These are phyloP conservation scores for Acorus gramineus DNA, from an alignment of 106 monocot species.

Conservation along the genomic window DNA sequence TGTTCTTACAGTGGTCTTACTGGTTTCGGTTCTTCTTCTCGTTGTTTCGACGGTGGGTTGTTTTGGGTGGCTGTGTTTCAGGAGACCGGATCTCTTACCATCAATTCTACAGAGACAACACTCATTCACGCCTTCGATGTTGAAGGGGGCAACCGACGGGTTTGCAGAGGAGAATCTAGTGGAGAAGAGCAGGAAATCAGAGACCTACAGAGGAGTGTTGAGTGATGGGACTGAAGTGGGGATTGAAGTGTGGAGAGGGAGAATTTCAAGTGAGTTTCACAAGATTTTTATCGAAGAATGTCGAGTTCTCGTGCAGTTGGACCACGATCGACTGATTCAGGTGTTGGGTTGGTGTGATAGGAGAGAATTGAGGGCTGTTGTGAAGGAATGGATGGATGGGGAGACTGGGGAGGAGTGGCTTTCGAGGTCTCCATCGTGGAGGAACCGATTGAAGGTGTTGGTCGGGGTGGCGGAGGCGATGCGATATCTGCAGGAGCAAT, in stretches of 20 bases:
- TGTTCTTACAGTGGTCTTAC: neutral
- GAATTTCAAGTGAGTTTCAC: neutral
- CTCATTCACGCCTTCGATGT: conserved; percentile 10
- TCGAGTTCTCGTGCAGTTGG: conserved; percentile 1
- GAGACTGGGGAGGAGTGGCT: conserved; percentile 12
- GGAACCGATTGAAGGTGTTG: conserved; percentile 10
- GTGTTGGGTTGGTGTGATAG: conserved; percentile 15
- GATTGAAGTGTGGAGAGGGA: neutral
- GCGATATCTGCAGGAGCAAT: conserved; percentile 11
- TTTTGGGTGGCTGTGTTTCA: conserved; percentile 9
- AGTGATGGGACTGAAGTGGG: conserved; percentile 6
- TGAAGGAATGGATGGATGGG: neutral
- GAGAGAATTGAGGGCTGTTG: conserved; percentile 2
- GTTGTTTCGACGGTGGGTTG: conserved; percentile 6
- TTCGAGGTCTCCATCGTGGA: conserved; percentile 9
- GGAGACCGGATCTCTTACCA: conserved; percentile 6
- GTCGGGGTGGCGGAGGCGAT: conserved; percentile 6
- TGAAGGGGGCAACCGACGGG: conserved; percentile 7
- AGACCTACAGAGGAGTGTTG: conserved; percentile 3
- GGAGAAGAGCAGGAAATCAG: neutral
- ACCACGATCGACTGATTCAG: conserved; percentile 5
- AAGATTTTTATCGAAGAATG: conserved; percentile 3
- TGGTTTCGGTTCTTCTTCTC: neutral
- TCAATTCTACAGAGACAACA: neutral
- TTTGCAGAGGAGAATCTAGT: conserved; percentile 14